These are phyloP conservation scores for Populus davidiana DNA, from an alignment of 345 rosid genomes.

Conservation along the genomic window DNA sequence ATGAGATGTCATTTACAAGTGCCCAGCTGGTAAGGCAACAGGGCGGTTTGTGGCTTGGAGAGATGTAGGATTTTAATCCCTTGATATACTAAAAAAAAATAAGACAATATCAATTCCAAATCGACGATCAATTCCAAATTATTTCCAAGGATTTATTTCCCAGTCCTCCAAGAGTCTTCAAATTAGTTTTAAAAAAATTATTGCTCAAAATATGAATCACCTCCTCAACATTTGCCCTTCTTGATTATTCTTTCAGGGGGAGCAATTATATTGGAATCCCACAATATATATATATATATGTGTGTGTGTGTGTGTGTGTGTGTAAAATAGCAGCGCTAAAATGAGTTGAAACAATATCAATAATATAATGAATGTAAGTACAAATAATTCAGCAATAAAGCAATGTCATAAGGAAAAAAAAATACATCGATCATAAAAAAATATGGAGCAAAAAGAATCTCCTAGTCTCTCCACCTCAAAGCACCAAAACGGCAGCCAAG, in stretches of 20 bases:
- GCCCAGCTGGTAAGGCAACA: neutral
- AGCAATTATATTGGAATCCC: neutral
- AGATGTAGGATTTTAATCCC: too few species aligned
- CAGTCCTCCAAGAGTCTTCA: too few species aligned
- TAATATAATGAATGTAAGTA: neutral
- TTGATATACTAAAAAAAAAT: too few species aligned
- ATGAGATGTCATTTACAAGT: neutral
- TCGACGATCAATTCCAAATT: too few species aligned
- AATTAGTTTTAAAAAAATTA: neutral
- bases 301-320: too few species aligned
- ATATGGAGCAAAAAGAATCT: neutral
- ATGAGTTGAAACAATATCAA: neutral
- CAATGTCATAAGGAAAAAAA: neutral
- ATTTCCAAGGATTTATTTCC: too few species aligned
- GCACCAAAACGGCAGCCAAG: constrained; percentile 34
- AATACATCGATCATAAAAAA: neutral
- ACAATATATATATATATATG: neutral
- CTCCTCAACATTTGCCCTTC: too few species aligned
- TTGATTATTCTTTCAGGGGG: neutral
- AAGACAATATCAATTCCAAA: too few species aligned
- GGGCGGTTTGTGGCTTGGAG: neutral
- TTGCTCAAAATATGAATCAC: too few species aligned
- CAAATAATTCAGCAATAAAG: neutral
- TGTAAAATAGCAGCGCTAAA: neutral
- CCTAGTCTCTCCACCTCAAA: constrained; percentile 3